These are phyloP conservation scores for Boechera divaricarpa DNA, from an alignment of 345 rosid genomes.

Conservation along the genomic window DNA sequence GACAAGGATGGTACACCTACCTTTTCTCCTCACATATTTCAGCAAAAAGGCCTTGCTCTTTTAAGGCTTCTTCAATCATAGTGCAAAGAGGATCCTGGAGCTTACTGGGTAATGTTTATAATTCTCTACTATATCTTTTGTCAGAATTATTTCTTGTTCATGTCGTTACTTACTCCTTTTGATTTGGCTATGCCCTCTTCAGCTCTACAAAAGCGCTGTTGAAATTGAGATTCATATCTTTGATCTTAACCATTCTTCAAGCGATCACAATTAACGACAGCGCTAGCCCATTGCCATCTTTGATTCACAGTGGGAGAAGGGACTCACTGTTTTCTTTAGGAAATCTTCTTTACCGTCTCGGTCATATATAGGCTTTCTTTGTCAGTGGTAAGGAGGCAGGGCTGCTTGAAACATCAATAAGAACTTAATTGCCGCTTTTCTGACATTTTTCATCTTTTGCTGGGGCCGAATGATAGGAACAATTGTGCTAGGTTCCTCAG, in stretches of 20 bases:
- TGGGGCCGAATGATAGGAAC: too few relatives aligned
- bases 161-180: background rate
- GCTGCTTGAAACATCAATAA: too few relatives aligned
- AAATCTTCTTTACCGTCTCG: too few relatives aligned
- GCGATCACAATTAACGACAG: background rate
- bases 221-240: constrained; percentile 92
- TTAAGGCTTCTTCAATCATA: constrained; percentile 91
- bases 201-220: constrained; percentile 91
- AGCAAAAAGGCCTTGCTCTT: constrained; percentile 91
- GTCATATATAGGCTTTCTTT: too few relatives aligned
- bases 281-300: too few relatives aligned
- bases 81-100: constrained; percentile 97
- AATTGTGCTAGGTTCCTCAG: too few relatives aligned
- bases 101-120: constrained; percentile 77
- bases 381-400: too few relatives aligned
- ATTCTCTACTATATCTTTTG: constrained; percentile 1
- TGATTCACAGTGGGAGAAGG: too few relatives aligned
- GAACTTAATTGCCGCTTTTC: too few relatives aligned
- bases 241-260: constrained; percentile 72
- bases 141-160: background rate
- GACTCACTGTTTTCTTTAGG: too few relatives aligned
- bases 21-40: constrained; percentile 92
- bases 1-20: constrained; percentile 52
- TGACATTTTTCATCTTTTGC: too few relatives aligned
- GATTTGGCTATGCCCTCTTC: constrained; percentile 39